A percentile compares a stretch with the other conserved stretches of the same genome.
Conservation (phyloP, 78 protist genomes). For the Speleostelium caveatum region DNA sequence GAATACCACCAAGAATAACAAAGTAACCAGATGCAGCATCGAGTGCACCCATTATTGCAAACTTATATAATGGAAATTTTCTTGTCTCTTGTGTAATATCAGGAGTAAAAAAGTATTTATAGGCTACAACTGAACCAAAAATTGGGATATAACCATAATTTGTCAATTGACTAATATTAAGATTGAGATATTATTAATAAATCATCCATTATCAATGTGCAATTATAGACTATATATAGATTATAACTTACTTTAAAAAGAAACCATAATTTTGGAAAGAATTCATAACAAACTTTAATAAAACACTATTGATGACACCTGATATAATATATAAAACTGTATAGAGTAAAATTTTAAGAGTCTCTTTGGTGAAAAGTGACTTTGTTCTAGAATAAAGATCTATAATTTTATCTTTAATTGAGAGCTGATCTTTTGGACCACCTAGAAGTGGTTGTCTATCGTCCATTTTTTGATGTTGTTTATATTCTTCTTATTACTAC, state of each 20-base stretch:
- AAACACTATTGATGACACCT: conserved; percentile 69
- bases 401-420: no score
- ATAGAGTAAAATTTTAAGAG: conserved; percentile 11
- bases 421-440: no score
- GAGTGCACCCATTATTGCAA: conserved; percentile 63
- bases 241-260: conserved; percentile 40
- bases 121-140: conserved; percentile 53
- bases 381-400: no score
- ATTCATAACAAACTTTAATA: conserved; percentile 49
- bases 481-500: no score
- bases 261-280: conserved; percentile 55
- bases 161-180: conserved; percentile 51
- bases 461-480: no score
- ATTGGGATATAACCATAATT: conserved; percentile 72
- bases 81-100: conserved; percentile 63
- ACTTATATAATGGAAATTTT: conserved; percentile 36
- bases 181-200: not conserved
- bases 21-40: conserved; percentile 70
- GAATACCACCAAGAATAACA: conserved; percentile 74
- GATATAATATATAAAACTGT: conserved; percentile 27
- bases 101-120: conserved; percentile 24
- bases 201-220: not conserved
- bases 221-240: not conserved
- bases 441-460: no score
- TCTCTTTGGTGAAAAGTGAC: conserved; percentile 38